Evolutionary conservation across 306 rosid genomes (phyloP).

Genomic region (Mucuna pruriens): DNA sequence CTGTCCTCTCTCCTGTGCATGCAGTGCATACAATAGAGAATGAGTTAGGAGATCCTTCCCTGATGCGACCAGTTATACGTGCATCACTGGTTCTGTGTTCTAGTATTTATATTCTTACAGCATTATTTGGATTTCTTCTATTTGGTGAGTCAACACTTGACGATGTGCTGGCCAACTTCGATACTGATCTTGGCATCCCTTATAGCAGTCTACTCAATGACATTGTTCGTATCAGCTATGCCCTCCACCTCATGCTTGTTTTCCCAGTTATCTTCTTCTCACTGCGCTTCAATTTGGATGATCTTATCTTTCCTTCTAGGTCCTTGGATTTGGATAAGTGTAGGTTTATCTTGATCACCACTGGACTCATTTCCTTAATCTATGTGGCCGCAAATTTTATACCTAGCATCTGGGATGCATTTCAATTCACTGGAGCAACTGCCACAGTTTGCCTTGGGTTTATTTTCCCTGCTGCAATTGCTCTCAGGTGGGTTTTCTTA

Average conservation of each 20-base stretch:
- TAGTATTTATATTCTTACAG: constrained; percentile 57
- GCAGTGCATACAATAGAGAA: constrained; percentile 69
- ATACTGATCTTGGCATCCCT: constrained; percentile 68
- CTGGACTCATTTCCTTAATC: constrained; percentile 50
- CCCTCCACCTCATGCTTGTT: constrained; percentile 74
- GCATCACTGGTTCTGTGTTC: constrained; percentile 68
- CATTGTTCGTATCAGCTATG: constrained; percentile 70
- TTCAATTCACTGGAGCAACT: constrained; percentile 78
- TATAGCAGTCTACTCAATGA: constrained; percentile 62
- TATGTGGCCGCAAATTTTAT: constrained; percentile 69
- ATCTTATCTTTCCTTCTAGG: constrained; percentile 57
- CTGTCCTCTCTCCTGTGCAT: constrained; percentile 16
- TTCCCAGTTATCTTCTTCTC: constrained; percentile 71
- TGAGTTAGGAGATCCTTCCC: constrained; percentile 64
- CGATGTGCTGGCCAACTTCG: constrained; percentile 75
- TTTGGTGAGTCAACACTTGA: constrained; percentile 74
- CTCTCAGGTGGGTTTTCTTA: constrained; percentile 54
- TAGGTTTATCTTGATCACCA: constrained; percentile 54
- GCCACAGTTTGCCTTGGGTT: constrained; percentile 76
- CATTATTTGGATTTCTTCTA: constrained; percentile 66
- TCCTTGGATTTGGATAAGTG: constrained; percentile 44
- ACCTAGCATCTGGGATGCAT: constrained; percentile 74
- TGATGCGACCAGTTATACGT: constrained; percentile 57
- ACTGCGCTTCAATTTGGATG: constrained; percentile 62
- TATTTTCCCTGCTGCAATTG: constrained; percentile 74